Evolutionary conservation across 116 monocot genomes (phyloP).

Genomic region (Phalaenopsis hybrid): DNA sequence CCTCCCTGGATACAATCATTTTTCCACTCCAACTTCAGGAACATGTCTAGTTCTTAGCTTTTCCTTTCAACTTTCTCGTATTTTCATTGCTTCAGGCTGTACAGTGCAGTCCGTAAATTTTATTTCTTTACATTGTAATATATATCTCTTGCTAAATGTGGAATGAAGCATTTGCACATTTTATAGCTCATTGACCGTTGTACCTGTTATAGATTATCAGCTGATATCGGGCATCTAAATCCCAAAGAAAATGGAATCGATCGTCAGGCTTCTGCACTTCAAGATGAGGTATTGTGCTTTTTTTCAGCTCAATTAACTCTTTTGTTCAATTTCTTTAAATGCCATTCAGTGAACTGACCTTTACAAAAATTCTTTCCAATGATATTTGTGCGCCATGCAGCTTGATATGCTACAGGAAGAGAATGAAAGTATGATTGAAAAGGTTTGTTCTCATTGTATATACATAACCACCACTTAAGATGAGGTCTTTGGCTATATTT

Average conservation of each 20-base stretch:
- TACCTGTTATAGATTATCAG: conserved; percentile 40
- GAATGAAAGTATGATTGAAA: conserved; percentile 44
- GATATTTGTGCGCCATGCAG: conserved; percentile 15
- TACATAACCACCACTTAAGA: not conserved
- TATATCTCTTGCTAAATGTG: not conserved
- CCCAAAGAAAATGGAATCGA: conserved; percentile 35
- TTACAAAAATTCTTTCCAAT: not conserved
- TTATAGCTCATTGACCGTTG: conserved; percentile 3
- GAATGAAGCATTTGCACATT: not conserved
- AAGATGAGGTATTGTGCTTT: conserved; percentile 50
- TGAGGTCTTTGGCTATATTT: not conserved
- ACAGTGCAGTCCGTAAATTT: no score
- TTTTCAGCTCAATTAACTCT: not conserved
- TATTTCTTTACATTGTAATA: no score
- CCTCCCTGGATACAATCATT: no score
- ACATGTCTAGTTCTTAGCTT: no score
- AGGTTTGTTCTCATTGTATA: conserved; percentile 21
- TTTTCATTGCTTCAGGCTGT: no score
- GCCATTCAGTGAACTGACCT: not conserved
- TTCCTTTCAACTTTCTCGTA: no score
- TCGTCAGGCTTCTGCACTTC: conserved; percentile 56
- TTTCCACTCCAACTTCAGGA: no score
- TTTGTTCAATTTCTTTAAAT: not conserved
- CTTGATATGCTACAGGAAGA: conserved; percentile 67
- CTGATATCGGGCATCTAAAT: conserved; percentile 24